Conservation (phyloP, 495 filamentous ascomycete species). For the Hypoxylon lienhwacheense region DNA sequence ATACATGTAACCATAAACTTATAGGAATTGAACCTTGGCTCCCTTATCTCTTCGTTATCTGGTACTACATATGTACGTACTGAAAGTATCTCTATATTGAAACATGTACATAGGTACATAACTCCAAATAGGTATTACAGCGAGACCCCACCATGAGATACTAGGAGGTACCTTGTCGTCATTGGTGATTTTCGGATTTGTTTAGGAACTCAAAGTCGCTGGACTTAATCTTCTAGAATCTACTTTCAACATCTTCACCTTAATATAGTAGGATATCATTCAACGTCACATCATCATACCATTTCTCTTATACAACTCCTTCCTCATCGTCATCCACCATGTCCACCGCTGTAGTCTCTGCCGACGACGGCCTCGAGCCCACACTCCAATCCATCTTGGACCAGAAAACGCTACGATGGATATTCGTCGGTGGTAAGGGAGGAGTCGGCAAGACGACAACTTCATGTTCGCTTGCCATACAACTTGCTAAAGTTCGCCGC, state of each 20-base stretch:
- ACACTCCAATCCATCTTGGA: slow-evolving; percentile 92
- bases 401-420: slow-evolving; percentile 94
- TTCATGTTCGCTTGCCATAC: slow-evolving; percentile 95
- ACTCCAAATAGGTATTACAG: neutral
- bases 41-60: too few species aligned
- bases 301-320: neutral
- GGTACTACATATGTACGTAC: too few species aligned
- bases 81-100: too few species aligned
- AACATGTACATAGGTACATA: neutral
- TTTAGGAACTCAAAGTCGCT: slow-evolving; percentile 28
- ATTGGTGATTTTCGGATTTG: slow-evolving; percentile 20
- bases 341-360: slow-evolving; percentile 66
- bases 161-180: neutral
- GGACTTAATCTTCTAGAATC: slow-evolving; percentile 21
- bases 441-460: slow-evolving; percentile 99
- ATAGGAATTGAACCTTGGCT: too few species aligned
- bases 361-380: slow-evolving; percentile 79
- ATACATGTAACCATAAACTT: too few species aligned
- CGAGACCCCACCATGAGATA: neutral
- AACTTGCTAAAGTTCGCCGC: slow-evolving; percentile 93
- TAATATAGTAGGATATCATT: neutral
- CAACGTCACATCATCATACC: neutral
- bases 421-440: slow-evolving; percentile 98
- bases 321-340: slow-evolving; percentile 40
- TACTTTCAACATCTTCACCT: slow-evolving; percentile 35